These are phyloP conservation scores for Pythium sp. DNA, from an alignment of 352 stramenopile species.

Conservation along the genomic window DNA sequence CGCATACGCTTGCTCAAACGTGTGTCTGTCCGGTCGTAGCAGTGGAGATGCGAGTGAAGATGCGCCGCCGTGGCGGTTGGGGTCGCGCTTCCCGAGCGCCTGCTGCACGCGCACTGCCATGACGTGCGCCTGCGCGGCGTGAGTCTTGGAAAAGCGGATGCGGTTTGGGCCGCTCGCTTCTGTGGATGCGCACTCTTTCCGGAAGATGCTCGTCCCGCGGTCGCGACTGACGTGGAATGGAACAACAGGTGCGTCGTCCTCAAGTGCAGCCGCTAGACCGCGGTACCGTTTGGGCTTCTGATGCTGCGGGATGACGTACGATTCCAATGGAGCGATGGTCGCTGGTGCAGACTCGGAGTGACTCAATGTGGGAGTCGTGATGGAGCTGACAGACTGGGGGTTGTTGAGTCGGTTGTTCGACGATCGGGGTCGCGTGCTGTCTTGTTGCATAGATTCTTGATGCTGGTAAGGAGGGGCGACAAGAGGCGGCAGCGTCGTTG, in stretches of 20 bases:
- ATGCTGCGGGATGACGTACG: conserved; percentile 7
- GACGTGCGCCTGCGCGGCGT: conserved; percentile 33
- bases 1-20: conserved; percentile 18
- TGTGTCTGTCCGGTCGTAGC: conserved; percentile 30
- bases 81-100: conserved; percentile 35
- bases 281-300: conserved; percentile 38
- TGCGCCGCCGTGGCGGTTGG: not conserved
- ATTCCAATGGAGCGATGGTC: conserved; percentile 22
- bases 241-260: conserved; percentile 10
- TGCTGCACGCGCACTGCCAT: conserved; percentile 40
- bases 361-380: conserved; percentile 6
- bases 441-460: not conserved
- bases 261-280: conserved; percentile 38
- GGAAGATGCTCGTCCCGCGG: conserved; percentile 46
- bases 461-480: not conserved
- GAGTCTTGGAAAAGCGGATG: conserved; percentile 44
- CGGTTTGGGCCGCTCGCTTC: conserved; percentile 28
- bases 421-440: not conserved
- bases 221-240: conserved; percentile 35
- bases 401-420: not conserved
- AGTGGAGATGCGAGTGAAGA: conserved; percentile 28
- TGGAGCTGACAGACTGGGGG: not conserved
- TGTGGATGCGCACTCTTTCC: conserved; percentile 41
- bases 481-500: not conserved
- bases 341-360: conserved; percentile 53